Conservation (phyloP, 2,329 filamentous ascomycete genomes). For the Chaetomium sp. region DNA sequence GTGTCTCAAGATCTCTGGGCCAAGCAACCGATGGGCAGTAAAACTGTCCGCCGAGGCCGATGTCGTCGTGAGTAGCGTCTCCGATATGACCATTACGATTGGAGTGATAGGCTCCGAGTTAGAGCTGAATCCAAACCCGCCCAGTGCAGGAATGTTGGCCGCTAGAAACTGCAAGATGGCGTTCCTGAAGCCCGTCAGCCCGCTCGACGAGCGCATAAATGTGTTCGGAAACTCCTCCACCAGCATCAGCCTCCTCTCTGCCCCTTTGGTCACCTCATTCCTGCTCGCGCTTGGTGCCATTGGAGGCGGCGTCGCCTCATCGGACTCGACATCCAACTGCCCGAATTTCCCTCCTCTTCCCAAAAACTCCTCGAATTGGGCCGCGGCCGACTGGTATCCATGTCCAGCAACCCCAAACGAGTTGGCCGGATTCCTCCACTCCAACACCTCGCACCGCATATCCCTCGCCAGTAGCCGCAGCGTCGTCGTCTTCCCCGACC, state of each 20-base stretch:
- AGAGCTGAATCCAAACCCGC: constrained; percentile 48
- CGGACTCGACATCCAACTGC: constrained; percentile 43
- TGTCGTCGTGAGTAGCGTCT: constrained; percentile 82
- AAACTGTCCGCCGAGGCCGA: constrained; percentile 87
- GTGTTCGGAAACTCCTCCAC: constrained; percentile 84
- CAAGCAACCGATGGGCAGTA: constrained; percentile 86
- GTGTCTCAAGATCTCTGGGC: constrained; percentile 81
- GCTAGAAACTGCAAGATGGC: constrained; percentile 76
- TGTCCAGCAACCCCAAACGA: constrained; percentile 60
- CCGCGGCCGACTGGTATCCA: constrained; percentile 69
- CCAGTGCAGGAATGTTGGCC: constrained; percentile 61
- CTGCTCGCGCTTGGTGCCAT: constrained; percentile 4
- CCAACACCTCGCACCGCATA: constrained; percentile 75
- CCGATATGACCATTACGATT: constrained; percentile 86
- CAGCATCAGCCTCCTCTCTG: constrained; percentile 62
- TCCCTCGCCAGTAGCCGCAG: constrained; percentile 74
- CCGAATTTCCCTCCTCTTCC: constrained; percentile 78
- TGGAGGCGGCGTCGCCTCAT: constrained; percentile 22
- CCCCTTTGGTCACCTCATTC: constrained; percentile 18
- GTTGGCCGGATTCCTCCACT: constrained; percentile 85
- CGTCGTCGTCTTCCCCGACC: constrained; percentile 91
- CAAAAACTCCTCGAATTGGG: constrained; percentile 91
- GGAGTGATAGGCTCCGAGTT: constrained; percentile 61
- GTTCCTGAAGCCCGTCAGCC: constrained; percentile 70
- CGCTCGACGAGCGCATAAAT: constrained; percentile 65